Evolutionary conservation across 2,329 filamentous ascomycete genomes (phyloP).

Genomic region (Incumbomyces delicatus): DNA sequence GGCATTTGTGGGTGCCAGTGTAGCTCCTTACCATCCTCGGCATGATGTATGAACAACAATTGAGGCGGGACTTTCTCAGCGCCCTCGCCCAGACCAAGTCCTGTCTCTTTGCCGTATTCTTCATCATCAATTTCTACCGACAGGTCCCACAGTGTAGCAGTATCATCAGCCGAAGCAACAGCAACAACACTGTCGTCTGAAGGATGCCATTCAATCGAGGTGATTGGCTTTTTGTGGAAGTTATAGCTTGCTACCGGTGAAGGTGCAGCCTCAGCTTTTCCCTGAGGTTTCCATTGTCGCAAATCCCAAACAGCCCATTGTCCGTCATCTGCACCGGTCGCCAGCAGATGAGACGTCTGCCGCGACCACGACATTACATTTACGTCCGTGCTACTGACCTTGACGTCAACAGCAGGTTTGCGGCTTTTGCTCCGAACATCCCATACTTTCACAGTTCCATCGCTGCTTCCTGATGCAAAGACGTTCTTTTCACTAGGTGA

Average conservation of each 20-base stretch:
- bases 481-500: constrained; percentile 86
- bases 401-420: constrained; percentile 76
- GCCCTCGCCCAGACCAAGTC: constrained; percentile 31
- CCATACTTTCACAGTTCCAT: constrained; percentile 94
- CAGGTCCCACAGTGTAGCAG: constrained; percentile 91
- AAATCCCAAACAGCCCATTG: constrained; percentile 95
- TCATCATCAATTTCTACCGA: constrained; percentile 95
- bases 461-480: constrained; percentile 86
- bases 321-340: constrained; percentile 86
- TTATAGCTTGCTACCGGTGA: constrained; percentile 84
- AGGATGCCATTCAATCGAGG: constrained; percentile 92
- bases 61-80: constrained; percentile 64
- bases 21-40: constrained; percentile 86
- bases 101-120: constrained; percentile 73
- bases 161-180: constrained; percentile 86
- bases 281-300: constrained; percentile 74
- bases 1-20: constrained; percentile 98
- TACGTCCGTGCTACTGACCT: constrained; percentile 75
- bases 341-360: constrained; percentile 78
- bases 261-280: constrained; percentile 45
- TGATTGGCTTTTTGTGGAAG: constrained; percentile 96
- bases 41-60: constrained; percentile 91
- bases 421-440: constrained; percentile 85
- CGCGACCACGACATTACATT: constrained; percentile 96
- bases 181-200: constrained; percentile 93